Evolutionary conservation across 768 basidiomycete genomes (phyloP), one percentile per base, ranked within the genome.

Genomic region (Naganishia randhawae): DNA sequence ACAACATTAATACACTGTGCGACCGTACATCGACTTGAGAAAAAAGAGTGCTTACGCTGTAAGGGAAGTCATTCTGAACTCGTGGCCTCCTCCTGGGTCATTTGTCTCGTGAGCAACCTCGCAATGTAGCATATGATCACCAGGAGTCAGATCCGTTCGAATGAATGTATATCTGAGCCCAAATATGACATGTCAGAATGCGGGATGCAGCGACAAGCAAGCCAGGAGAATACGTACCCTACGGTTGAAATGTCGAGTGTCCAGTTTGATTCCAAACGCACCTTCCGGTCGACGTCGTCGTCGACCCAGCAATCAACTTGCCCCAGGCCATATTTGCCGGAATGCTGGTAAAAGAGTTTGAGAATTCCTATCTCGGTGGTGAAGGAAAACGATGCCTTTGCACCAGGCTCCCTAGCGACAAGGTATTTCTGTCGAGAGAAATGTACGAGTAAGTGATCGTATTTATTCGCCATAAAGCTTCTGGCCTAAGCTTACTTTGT

Each of bases 241-340:
- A 55, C 51, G 10, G 55, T 35, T 8, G 51, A 54, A 17, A 39
- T 27, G 14, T n/a, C 14, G 14, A 41, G 31, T 19, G 66, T 63
- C 77, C 77, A 78, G 50, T 73, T 74, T 14, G 72, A 75, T 27
- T 73, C 72, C 8, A 75, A 48, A 22, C 61, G 55, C n/a, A 55
- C 63, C 17, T 48, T 66, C 32, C 68, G 54, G 8, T 70, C 62
- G 16, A 25, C 57, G 10, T 73, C 73, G 33, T 76, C 71, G 61
- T 78, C 77, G 2, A 78, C 74, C 77, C 77, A 78, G 52, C 77
- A 76, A 27, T 55, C 66, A 32, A 71, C 68, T 17, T 69, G 71
- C 19, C 77, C 77, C 2, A 78, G 64, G 22, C 72, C 70, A 53
- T 73, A 78, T 33, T 67, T 68, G 8, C 55, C 61, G 3, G 74